Evolutionary conservation across 116 monocot species (phyloP).

Genomic region (Zostera marina): DNA sequence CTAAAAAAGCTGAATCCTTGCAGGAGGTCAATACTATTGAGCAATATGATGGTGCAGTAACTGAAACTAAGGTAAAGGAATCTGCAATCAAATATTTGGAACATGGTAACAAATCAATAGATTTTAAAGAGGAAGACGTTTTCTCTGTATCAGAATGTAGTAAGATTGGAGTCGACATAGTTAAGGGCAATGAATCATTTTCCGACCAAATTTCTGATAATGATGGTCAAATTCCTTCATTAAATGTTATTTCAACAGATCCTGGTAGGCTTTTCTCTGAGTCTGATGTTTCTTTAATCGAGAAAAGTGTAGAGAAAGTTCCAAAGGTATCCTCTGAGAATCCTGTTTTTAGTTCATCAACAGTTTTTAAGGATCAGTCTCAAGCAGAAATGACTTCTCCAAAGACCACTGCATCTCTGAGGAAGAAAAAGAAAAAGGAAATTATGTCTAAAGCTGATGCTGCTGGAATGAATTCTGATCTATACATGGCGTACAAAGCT

Average conservation of each 20-base stretch:
- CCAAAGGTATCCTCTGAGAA: not conserved
- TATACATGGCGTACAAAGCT: slow-evolving; percentile 88
- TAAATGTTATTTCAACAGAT: not conserved
- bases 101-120: not conserved
- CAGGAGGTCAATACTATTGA: not conserved
- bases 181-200: too few relatives aligned
- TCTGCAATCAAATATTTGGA: not conserved
- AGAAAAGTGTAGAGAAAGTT: not conserved
- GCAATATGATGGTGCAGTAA: not conserved
- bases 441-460: slow-evolving; percentile 91
- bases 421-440: slow-evolving; percentile 62
- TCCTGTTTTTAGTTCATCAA: slow-evolving; percentile 4
- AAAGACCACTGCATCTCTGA: slow-evolving; percentile 16
- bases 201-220: too few relatives aligned
- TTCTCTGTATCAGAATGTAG: not conserved
- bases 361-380: too few relatives aligned
- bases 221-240: too few relatives aligned
- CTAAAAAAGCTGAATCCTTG: not conserved
- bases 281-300: not conserved
- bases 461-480: slow-evolving; percentile 55
- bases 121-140: not conserved
- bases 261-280: not conserved
- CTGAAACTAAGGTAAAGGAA: not conserved
- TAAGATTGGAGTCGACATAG: not conserved
- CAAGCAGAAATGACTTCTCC: slow-evolving; percentile 16